A percentile compares a stretch with the other conserved stretches of the same genome.
phyloP scores from a whole-genome alignment of 768 basidiomycete genomes.

The Boletus rex-veris region DNA sequence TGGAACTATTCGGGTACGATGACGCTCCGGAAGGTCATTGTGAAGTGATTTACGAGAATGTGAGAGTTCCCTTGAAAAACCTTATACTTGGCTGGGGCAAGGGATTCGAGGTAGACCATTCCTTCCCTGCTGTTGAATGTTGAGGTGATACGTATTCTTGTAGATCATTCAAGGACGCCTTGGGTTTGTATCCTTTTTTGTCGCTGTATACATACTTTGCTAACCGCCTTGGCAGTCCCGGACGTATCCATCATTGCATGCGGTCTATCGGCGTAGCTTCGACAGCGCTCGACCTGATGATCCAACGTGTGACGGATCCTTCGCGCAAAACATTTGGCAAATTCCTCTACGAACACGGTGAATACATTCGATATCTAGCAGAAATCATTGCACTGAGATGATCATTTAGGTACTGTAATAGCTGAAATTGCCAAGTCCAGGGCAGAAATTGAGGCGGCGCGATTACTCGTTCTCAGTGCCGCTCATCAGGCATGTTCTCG shows the following conservation, averaged over 20 bases:
- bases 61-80: constrained; percentile 80
- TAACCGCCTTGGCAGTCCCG: constrained; percentile 53
- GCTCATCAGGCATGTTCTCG: constrained; percentile 63
- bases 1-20: constrained; percentile 92
- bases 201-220: background rate
- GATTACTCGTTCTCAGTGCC: constrained; percentile 88
- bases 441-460: constrained; percentile 86
- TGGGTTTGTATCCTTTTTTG: constrained; percentile 49
- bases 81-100: constrained; percentile 89
- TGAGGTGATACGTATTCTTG: background rate
- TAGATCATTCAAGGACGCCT: constrained; percentile 94
- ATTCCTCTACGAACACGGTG: constrained; percentile 86
- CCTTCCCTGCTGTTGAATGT: background rate
- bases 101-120: constrained; percentile 75
- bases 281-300: constrained; percentile 79
- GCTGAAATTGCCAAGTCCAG: constrained; percentile 89
- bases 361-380: constrained; percentile 10
- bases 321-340: constrained; percentile 92
- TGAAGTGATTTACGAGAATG: constrained; percentile 92
- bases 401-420: constrained; percentile 68
- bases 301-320: constrained; percentile 91
- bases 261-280: constrained; percentile 89
- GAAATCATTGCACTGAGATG: background rate
- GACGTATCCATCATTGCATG: constrained; percentile 98
- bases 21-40: constrained; percentile 97